Conservation (phyloP, 2,329 filamentous ascomycete genomes). For the Aspergillus proliferans region DNA sequence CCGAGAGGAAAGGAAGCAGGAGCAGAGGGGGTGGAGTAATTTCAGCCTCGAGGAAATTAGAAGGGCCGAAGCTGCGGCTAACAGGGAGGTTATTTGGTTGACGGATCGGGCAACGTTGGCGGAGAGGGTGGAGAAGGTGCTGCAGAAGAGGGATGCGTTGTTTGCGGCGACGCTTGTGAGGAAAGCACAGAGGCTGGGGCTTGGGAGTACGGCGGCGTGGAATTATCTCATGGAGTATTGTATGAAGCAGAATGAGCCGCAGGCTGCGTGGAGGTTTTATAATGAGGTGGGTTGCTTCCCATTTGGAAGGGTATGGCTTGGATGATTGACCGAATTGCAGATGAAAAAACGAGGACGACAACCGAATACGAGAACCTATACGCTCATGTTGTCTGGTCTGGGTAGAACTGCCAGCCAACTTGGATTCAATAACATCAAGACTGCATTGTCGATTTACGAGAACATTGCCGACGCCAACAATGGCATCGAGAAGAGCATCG, state of each 20-base stretch:
- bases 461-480: slow-evolving; percentile 61
- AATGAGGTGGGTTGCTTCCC: slow-evolving; percentile 61
- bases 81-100: slow-evolving; percentile 57
- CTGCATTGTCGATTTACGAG: slow-evolving; percentile 71
- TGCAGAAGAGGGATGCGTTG: slow-evolving; percentile 55
- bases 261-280: slow-evolving; percentile 69
- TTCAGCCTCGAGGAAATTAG: slow-evolving; percentile 1
- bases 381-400: slow-evolving; percentile 72
- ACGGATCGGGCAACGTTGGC: slow-evolving; percentile 68
- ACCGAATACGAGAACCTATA: slow-evolving; percentile 78
- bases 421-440: slow-evolving; percentile 50
- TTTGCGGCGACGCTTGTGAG: slow-evolving; percentile 65
- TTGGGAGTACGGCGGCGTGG: slow-evolving; percentile 71
- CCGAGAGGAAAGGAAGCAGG: neutral
- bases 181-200: slow-evolving; percentile 56
- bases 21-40: neutral
- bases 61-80: slow-evolving; percentile 2
- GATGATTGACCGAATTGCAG: slow-evolving; percentile 35
- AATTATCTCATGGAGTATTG: slow-evolving; percentile 74
- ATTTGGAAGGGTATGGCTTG: neutral
- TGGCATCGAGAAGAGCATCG: slow-evolving; percentile 63
- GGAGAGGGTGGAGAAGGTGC: slow-evolving; percentile 56
- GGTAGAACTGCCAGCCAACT: slow-evolving; percentile 50
- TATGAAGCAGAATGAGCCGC: slow-evolving; percentile 55
- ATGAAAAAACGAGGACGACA: slow-evolving; percentile 90